Percentiles rank a stretch among this genome's conserved stretches.
Conservation (phyloP, 2,329 filamentous ascomycete genomes). For the Davidsoniella neocaledoniae region DNA sequence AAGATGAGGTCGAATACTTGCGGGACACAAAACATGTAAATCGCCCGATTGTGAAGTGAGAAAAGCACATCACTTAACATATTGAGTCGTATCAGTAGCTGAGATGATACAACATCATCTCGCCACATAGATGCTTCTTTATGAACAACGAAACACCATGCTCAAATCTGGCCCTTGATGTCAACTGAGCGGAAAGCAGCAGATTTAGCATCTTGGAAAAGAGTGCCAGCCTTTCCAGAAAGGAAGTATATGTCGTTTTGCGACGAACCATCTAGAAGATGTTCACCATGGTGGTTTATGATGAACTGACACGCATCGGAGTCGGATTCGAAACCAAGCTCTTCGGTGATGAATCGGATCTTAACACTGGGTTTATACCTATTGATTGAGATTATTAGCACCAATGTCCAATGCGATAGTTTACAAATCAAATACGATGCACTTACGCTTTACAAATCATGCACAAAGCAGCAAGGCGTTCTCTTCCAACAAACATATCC, state of each 20-base stretch:
- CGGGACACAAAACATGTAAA: no score
- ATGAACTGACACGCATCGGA: constrained; percentile 83
- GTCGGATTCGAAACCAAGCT: constrained; percentile 89
- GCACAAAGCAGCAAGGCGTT: constrained; percentile 77
- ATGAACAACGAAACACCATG: neutral
- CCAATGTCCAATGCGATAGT: neutral
- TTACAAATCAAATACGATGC: neutral
- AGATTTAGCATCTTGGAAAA: constrained; percentile 59
- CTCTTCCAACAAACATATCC: constrained; percentile 96
- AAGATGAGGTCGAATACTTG: no score
- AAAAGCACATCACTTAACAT: no score
- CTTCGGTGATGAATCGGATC: constrained; percentile 83
- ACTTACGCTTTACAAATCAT: constrained; percentile 91
- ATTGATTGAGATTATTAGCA: constrained; percentile 27
- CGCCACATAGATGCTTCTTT: neutral
- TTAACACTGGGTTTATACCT: constrained; percentile 89
- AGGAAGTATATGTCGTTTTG: constrained; percentile 43
- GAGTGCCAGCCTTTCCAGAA: constrained; percentile 51
- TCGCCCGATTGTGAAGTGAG: no score
- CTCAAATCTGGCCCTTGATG: constrained; percentile 86
- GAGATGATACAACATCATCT: no score
- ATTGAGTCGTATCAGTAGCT: no score
- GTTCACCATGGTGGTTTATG: constrained; percentile 58
- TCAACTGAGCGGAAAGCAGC: constrained; percentile 76
- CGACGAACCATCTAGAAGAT: constrained; percentile 50